Base-by-base conservation (phyloP, 306 rosid genomes). In the Albizia julibrissin region DNA sequence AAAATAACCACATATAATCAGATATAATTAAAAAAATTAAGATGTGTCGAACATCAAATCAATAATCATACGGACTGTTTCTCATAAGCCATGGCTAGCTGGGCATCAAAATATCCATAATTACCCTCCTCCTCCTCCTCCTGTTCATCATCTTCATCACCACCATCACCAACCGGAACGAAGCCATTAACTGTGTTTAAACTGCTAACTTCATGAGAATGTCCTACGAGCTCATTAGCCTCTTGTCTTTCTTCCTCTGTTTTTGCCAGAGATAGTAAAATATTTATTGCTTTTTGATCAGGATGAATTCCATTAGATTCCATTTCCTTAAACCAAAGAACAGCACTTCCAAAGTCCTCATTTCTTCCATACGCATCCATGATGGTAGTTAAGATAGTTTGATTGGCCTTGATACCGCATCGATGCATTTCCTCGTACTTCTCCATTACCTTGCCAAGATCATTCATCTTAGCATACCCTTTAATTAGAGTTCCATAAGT, bases 311-410 rank as follows among this genome's bases (percentile, higher is more conserved):
- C 94, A 74, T 76, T 71, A 58, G 89, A 87, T 75, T 87, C 92
- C 91, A 95, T 93, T 86, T 92, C 96, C 85, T 93, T 93, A 78
- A 86, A 95, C 98, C 99, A 95, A 66, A 88, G 75, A 79, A 92
- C 93, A 44, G 99, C 98, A 82, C 84, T 87, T 26, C 82, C 93
- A 29, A 95, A 95, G 76, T 91, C 96, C 34, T 78, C 88, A 85
- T 87, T 89, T 85, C 87, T 95, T 29, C 99, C 99, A 85, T 88
- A 81, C 14, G 93, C 96, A 86, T 93, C 99, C 99, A 95, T 95
- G 78, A 95, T 90, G 9, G 90, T 91, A 65, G 97, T 92, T 84
- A 92, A 82, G 76, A 94, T 86, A 21, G 91, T 91, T 79, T 87
- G 92, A 85, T 92, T 93, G 75, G 88, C 82, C 85, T 84, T 89